Base-by-base conservation (phyloP, 1,284 basidiomycete genomes). In the Cutaneotrichosporon spelunceum region DNA sequence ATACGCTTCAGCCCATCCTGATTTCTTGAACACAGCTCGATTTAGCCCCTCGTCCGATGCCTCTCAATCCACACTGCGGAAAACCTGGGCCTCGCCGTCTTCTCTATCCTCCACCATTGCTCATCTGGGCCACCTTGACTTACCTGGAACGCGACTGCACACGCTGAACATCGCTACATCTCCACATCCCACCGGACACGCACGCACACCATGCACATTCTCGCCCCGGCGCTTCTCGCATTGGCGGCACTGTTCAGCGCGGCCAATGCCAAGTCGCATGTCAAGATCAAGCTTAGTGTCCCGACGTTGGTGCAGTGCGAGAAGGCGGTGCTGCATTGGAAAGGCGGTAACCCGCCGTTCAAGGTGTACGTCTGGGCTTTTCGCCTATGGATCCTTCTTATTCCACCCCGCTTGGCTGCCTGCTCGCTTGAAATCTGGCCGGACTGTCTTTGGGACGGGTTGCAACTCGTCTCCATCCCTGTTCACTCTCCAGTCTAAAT, bases 281-380 rank as follows among this genome's bases (percentile, higher is more conserved):
- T 54, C 21, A 54, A 54, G 53, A 44, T 54, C 53, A n/a, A 44
- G 23, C 53, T 54, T 13, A 42, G 4, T n/a, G 36, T 54, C 34
- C 53, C 53, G 8, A 54, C 53, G 24, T 36, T 54, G 5, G 23
- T 54, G n/a, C 53, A 54, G 36, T 54, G 53, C 53, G 16, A 54
- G 36, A n/a, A 27, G 36, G 53, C 53, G 21, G 29, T 1, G 2
- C 23, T 54, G 1, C 34, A 42, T 36, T 54, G 53, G 53, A 42
- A 54, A 36, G 53, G 53, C 24, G 53, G 53, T 6, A 39, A 42
- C 16, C 53, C 53, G 13, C 53, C 53, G 19, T 54, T 54, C 53
- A 54, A 54, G 36, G 24, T 54, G 53, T 54, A 21, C 16, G 49
- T 34, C 29, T n/a, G n/a, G n/a, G n/a, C n/a, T n/a, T n/a, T n/a